These are phyloP conservation scores for Exidia glandulosa DNA, from an alignment of 768 basidiomycete genomes.

Conservation along the genomic window DNA sequence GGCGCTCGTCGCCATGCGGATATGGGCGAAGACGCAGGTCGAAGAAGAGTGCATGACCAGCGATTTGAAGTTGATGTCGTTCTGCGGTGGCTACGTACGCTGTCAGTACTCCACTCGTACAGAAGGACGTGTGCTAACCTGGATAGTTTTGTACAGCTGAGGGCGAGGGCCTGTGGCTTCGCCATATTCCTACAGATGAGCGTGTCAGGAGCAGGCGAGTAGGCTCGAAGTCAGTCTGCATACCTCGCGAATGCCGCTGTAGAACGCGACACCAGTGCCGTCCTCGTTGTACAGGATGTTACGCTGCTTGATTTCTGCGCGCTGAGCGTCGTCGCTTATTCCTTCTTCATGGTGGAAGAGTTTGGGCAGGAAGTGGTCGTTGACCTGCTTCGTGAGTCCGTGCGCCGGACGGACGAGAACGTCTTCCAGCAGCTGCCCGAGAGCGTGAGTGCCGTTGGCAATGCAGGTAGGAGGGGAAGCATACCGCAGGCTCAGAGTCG, in stretches of 20 bases:
- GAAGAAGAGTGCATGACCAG: slow-evolving; percentile 14
- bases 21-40: slow-evolving; percentile 18
- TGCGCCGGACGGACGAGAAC: slow-evolving; percentile 17
- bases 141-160: slow-evolving; percentile 14
- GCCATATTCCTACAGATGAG: slow-evolving; percentile 10
- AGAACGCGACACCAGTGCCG: not conserved
- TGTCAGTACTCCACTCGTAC: too few relatives aligned
- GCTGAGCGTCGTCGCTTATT: slow-evolving; percentile 6
- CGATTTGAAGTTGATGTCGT: slow-evolving; percentile 15
- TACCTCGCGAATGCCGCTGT: not conserved
- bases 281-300: slow-evolving; percentile 17
- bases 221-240: not conserved
- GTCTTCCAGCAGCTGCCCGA: slow-evolving; percentile 16
- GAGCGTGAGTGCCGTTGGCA: not conserved
- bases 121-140: too few relatives aligned
- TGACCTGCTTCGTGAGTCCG: slow-evolving; percentile 17
- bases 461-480: not conserved
- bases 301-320: slow-evolving; percentile 12
- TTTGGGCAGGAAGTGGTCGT: slow-evolving; percentile 18
- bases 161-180: slow-evolving; percentile 15
- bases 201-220: not conserved
- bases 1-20: slow-evolving; percentile 19
- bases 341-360: slow-evolving; percentile 13
- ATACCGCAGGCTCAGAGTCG: slow-evolving; percentile 10
- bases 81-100: slow-evolving; percentile 16